phyloP scores from a whole-genome alignment of 805 yeast species.

The Nakazawaea ambrosiae region DNA sequence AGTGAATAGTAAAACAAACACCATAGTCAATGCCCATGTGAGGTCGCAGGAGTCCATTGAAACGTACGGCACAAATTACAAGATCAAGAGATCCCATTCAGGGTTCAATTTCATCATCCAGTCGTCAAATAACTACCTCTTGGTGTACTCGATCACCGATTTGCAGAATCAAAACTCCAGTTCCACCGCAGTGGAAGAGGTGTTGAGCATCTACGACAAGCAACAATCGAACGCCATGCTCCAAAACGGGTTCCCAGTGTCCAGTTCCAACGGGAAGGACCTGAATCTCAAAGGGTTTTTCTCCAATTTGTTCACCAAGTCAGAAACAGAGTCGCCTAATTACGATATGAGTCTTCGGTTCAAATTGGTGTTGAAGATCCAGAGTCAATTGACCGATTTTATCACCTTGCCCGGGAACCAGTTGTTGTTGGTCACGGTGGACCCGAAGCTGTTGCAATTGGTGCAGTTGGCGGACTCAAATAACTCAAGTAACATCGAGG shows the following conservation, averaged over 20 bases:
- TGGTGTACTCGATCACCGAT: constrained; percentile 33
- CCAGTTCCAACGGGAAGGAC: constrained; percentile 8
- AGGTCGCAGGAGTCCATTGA: constrained; percentile 36
- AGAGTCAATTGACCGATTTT: constrained; percentile 24
- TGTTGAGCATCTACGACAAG: constrained; percentile 21
- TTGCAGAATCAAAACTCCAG: constrained; percentile 15
- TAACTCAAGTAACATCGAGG: constrained; percentile 20
- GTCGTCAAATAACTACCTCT: constrained; percentile 31
- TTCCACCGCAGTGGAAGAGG: constrained; percentile 19
- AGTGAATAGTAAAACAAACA: constrained; percentile 24
- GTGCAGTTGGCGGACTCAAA: constrained; percentile 20
- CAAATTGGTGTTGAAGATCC: constrained; percentile 26
- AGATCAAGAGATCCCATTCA: constrained; percentile 32
- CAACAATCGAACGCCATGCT: constrained; percentile 18
- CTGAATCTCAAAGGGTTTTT: constrained; percentile 18
- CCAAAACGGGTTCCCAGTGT: constrained; percentile 27
- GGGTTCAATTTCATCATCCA: constrained; percentile 33
- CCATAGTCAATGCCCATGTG: constrained; percentile 41
- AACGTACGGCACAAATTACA: constrained; percentile 38
- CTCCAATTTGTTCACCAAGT: constrained; percentile 18
- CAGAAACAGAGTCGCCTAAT: constrained; percentile 21
- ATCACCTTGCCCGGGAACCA: constrained; percentile 19
- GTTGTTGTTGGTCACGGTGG: constrained; percentile 20
- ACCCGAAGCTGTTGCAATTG: constrained; percentile 28
- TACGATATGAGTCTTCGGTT: constrained; percentile 25